phyloP scores from a whole-genome alignment of 2,329 filamentous ascomycete species.

The Paraconiothyrium brasiliense region DNA sequence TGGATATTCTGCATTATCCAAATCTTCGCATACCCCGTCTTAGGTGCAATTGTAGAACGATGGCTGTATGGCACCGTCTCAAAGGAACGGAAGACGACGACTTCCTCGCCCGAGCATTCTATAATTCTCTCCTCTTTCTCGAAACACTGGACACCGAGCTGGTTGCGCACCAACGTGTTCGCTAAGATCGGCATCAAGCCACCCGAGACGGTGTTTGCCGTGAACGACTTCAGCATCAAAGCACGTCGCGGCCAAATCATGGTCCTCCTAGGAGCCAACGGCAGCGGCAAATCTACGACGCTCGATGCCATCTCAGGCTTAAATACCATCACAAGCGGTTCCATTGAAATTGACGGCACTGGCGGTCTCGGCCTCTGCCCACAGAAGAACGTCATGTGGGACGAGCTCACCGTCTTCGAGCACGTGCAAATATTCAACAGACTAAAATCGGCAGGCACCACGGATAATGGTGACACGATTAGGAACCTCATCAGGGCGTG shows the following conservation, averaged over 20 bases:
- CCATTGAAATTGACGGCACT: slow-evolving; percentile 78
- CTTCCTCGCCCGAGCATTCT: slow-evolving; percentile 57
- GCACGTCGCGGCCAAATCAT: slow-evolving; percentile 83
- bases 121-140: slow-evolving; percentile 78
- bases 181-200: slow-evolving; percentile 58
- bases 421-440: slow-evolving; percentile 85
- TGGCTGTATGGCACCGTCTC: slow-evolving; percentile 78
- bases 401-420: slow-evolving; percentile 84
- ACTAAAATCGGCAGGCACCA: slow-evolving; percentile 69
- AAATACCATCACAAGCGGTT: slow-evolving; percentile 77
- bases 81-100: slow-evolving; percentile 56
- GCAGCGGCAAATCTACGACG: slow-evolving; percentile 89
- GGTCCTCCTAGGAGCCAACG: slow-evolving; percentile 87
- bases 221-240: slow-evolving; percentile 75
- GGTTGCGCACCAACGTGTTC: slow-evolving; percentile 62
- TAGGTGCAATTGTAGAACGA: slow-evolving; percentile 79
- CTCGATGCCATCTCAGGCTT: slow-evolving; percentile 87
- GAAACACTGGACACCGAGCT: slow-evolving; percentile 78
- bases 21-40: slow-evolving; percentile 77
- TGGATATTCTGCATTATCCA: slow-evolving; percentile 83
- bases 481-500: slow-evolving; percentile 72
- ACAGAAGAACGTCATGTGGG: slow-evolving; percentile 95
- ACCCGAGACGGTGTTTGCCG: slow-evolving; percentile 77
- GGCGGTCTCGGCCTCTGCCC: slow-evolving; percentile 87
- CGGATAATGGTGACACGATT: slow-evolving; percentile 68